Conservation (phyloP, 768 basidiomycete genomes). For the Russula vinacea region DNA sequence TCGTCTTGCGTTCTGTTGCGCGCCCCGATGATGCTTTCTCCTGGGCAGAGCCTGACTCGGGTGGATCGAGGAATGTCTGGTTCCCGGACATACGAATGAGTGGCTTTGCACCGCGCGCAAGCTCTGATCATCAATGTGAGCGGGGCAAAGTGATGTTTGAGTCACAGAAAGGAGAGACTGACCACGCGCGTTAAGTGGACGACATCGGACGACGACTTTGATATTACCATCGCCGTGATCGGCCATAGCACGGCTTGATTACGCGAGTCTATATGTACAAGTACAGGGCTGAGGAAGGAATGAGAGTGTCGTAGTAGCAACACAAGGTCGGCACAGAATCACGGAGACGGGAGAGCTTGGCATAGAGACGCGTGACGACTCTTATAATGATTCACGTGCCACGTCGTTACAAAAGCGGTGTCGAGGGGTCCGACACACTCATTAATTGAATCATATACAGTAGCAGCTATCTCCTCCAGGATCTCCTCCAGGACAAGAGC, state of each 20-base stretch:
- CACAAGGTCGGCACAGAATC: not conserved
- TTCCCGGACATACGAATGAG: constrained; percentile 95
- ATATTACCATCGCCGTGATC: constrained; percentile 84
- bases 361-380: constrained; percentile 10
- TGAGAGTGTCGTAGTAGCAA: not conserved
- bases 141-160: not conserved
- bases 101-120: constrained; percentile 87
- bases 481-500: not conserved
- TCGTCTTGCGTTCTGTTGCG: constrained; percentile 84
- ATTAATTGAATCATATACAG: too few species aligned
- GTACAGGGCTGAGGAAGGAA: constrained; percentile 8
- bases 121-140: constrained; percentile 51
- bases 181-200: constrained; percentile 95
- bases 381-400: not conserved
- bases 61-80: constrained; percentile 89
- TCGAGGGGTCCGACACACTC: not conserved
- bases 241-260: constrained; percentile 48
- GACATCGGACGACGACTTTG: constrained; percentile 92
- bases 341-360: constrained; percentile 9
- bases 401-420: not conserved
- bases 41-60: constrained; percentile 66
- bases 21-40: constrained; percentile 58
- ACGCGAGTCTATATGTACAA: constrained; percentile 7
- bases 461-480: too few species aligned
- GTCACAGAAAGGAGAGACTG: constrained; percentile 35